These are phyloP conservation scores for Diaporthe nobilis DNA, from an alignment of 2,329 filamentous ascomycete genomes.

Conservation along the genomic window DNA sequence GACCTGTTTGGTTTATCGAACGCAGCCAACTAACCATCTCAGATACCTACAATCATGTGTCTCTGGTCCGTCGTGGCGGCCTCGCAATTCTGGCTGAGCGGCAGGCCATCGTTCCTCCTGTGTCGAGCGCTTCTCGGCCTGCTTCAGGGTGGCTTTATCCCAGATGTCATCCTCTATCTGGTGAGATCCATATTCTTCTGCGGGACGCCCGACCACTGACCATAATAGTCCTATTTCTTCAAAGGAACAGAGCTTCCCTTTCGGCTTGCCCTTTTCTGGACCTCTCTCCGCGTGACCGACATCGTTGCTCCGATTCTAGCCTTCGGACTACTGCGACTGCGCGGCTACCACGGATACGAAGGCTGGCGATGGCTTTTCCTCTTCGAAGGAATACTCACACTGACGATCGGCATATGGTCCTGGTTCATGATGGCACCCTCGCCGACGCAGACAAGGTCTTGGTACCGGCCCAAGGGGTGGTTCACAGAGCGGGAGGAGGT, in stretches of 20 bases:
- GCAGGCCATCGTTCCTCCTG: conserved; percentile 49
- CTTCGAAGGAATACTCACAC: conserved; percentile 65
- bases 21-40: fast-evolving
- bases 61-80: conserved; percentile 52
- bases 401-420: conserved; percentile 57
- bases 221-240: conserved; percentile 54
- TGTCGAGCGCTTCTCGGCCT: conserved; percentile 52
- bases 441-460: conserved; percentile 58
- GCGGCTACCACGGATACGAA: conserved; percentile 50
- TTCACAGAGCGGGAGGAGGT: conserved; percentile 65
- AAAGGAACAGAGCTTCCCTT: conserved; percentile 51
- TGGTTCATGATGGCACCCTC: conserved; percentile 64
- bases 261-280: conserved; percentile 53
- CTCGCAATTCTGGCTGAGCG: conserved; percentile 50
- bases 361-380: conserved; percentile 64
- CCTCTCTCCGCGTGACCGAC: conserved; percentile 49
- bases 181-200: no score
- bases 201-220: no score
- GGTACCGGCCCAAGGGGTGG: conserved; percentile 64
- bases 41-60: conserved; percentile 54
- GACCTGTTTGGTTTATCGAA: fast-evolving
- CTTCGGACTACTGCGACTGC: conserved; percentile 52
- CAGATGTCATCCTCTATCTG: conserved; percentile 52
- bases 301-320: conserved; percentile 53
- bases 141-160: conserved; percentile 54